Base-by-base conservation (phyloP, 768 basidiomycete genomes). In the Boletus rubropictus region DNA sequence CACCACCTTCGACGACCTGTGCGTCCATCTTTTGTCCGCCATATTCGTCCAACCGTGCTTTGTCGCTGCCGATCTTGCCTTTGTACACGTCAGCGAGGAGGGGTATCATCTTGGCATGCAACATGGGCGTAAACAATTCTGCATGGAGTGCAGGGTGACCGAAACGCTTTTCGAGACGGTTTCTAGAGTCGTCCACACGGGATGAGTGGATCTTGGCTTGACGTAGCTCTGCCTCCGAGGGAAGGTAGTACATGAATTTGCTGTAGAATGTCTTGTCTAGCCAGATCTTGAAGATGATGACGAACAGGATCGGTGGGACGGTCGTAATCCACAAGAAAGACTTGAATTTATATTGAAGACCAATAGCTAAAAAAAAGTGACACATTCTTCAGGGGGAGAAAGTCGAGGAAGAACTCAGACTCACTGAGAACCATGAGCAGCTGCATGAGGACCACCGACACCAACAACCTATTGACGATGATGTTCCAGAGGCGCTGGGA, bases 91-190 rank as follows among this genome's bases (percentile, higher is more conserved):
- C 78, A 29, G 72, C 67, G 18, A 92, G 71, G 20, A 92, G 69
- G 7, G 78, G 83, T 78, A 88, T 83, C 86, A 90, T 86, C 65
- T 82, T 84, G 52, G 84, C 81, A 56, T 90, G 89, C 42, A 92
- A 64, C 86, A 89, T 87, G 0, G 87, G 89, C 5, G 89, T 90
- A 68, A 93, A 89, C 38, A 95, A 74, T 44, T 94, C 90, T 11
- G 78, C 68, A 55, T 92, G 81, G 39, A 99, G 74, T 14, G 93
- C 88, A 1, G 96, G 94, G 64, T 99, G 96, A 1, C 94, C 89
- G 69, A 98, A 99, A 24, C 95, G 84, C 63, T 84, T 91, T 70
- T 84, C 84, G 25, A 98, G 79, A 28, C 86, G 79, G 60, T 86
- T 77, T 45, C 84, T 76, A 31, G 75, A 74, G 48, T 76, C 71